Conservation (phyloP, 768 basidiomycete species). For the Rhodocollybia butyracea region DNA sequence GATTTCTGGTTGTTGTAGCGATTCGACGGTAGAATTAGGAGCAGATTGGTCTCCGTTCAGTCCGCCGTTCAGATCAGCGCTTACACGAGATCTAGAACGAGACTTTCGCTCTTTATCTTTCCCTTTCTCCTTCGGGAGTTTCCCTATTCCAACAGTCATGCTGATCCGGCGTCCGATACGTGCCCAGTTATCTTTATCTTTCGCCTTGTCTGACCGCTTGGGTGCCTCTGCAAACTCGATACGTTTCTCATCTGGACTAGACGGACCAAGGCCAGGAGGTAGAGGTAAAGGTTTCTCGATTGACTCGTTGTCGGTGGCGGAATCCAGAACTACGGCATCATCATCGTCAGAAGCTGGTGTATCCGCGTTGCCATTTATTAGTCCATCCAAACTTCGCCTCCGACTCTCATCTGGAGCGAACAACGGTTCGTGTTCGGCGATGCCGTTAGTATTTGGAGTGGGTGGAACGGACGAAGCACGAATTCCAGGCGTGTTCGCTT, state of each 20-base stretch:
- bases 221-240: conserved; percentile 32
- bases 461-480: conserved; percentile 63
- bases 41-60: neutral
- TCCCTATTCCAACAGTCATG: conserved; percentile 46
- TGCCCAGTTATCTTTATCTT: conserved; percentile 54
- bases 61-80: conserved; percentile 3
- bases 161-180: conserved; percentile 64
- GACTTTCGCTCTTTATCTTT: conserved; percentile 25
- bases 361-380: conserved; percentile 11
- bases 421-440: conserved; percentile 32
- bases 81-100: conserved; percentile 1
- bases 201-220: conserved; percentile 28
- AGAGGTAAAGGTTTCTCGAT: neutral
- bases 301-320: neutral
- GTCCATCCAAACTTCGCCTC: conserved; percentile 42
- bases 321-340: neutral
- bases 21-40: neutral
- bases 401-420: conserved; percentile 34
- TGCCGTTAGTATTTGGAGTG: conserved; percentile 24
- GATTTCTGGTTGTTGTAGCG: conserved; percentile 1
- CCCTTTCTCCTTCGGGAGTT: conserved; percentile 28
- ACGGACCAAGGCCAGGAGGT: conserved; percentile 3
- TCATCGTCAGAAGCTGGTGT: conserved; percentile 10
- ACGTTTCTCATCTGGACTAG: conserved; percentile 29
- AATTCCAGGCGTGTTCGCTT: neutral